These are phyloP conservation scores for Mortierella sp. DNA, from an alignment of 371 early-diverging fungal species.

Conservation along the genomic window DNA sequence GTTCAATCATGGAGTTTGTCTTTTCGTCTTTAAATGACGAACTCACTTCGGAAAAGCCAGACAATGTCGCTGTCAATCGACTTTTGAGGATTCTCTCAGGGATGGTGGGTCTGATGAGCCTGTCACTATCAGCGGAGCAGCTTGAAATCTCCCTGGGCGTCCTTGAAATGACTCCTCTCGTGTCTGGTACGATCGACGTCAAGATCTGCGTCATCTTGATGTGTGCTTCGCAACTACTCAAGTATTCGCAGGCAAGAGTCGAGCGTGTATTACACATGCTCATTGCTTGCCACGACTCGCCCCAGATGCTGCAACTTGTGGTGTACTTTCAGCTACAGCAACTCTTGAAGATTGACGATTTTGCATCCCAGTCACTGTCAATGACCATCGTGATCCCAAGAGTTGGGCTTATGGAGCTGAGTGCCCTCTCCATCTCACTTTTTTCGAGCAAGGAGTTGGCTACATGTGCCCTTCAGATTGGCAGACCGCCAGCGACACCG, in stretches of 20 bases:
- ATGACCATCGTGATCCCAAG: constrained; percentile 47
- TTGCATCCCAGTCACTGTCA: constrained; percentile 42
- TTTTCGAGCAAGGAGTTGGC: constrained; percentile 38
- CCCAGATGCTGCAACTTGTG: constrained; percentile 33
- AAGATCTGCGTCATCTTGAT: constrained; percentile 47
- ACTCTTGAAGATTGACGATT: constrained; percentile 40
- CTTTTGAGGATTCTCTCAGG: constrained; percentile 43
- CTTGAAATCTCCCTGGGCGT: constrained; percentile 42
- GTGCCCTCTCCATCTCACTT: constrained; percentile 16
- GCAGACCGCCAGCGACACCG: constrained; percentile 1
- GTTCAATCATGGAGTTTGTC: constrained; percentile 48
- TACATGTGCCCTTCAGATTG: constrained; percentile 32
- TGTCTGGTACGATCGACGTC: constrained; percentile 36
- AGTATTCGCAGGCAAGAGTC: constrained; percentile 21
- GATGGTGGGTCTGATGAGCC: constrained; percentile 47
- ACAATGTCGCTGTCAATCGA: constrained; percentile 35
- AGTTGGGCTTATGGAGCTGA: constrained; percentile 33
- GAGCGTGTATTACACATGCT: constrained; percentile 29
- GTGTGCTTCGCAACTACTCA: constrained; percentile 40
- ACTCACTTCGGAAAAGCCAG: constrained; percentile 22
- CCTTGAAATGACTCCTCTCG: constrained; percentile 36
- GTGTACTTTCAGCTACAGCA: constrained; percentile 38
- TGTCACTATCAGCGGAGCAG: constrained; percentile 32
- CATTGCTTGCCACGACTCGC: constrained; percentile 30
- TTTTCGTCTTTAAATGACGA: constrained; percentile 52